phyloP scores from a whole-genome alignment of 768 basidiomycete genomes.

The Boletus fagicola region DNA sequence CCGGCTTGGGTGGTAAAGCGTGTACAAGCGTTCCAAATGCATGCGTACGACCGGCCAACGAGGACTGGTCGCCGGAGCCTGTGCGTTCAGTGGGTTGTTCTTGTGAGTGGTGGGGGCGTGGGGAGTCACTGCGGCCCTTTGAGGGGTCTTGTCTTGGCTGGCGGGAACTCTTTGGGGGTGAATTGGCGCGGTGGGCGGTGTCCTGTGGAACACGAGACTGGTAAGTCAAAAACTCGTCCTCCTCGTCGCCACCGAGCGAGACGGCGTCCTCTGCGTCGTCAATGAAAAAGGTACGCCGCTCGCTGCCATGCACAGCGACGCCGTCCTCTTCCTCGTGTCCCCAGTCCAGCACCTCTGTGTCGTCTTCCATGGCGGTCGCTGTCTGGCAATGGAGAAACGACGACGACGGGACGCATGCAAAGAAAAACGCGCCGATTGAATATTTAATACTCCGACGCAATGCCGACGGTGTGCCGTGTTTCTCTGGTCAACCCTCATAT shows the following conservation, averaged over 20 bases:
- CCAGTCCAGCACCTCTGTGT: slow-evolving; percentile 73
- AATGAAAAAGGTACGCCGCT: slow-evolving; percentile 27
- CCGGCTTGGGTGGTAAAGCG: slow-evolving; percentile 67
- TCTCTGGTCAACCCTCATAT: background rate
- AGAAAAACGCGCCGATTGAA: slow-evolving; percentile 16
- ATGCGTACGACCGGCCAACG: slow-evolving; percentile 23
- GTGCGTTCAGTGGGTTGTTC: slow-evolving; percentile 13
- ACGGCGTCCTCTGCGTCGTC: slow-evolving; percentile 61
- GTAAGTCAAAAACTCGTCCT: slow-evolving; percentile 55
- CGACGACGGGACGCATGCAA: slow-evolving; percentile 7
- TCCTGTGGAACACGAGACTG: slow-evolving; percentile 37
- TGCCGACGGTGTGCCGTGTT: slow-evolving; percentile 23
- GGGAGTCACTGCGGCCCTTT: slow-evolving; percentile 2
- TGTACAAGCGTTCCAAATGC: slow-evolving; percentile 51
- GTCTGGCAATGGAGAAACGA: slow-evolving; percentile 13
- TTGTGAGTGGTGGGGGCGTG: slow-evolving; percentile 5
- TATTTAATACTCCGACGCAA: slow-evolving; percentile 14
- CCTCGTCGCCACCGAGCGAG: slow-evolving; percentile 72
- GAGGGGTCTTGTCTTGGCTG: slow-evolving; percentile 16
- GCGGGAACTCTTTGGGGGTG: slow-evolving; percentile 19
- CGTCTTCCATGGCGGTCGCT: slow-evolving; percentile 55
- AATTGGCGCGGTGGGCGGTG: slow-evolving; percentile 10
- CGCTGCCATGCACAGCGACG: slow-evolving; percentile 43
- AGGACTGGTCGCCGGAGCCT: slow-evolving; percentile 21
- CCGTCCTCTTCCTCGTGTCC: slow-evolving; percentile 48